Evolutionary conservation across 352 stramenopile genomes (phyloP), one percentile per base, ranked within the genome.

Genomic region (Pythium guiyangense): DNA sequence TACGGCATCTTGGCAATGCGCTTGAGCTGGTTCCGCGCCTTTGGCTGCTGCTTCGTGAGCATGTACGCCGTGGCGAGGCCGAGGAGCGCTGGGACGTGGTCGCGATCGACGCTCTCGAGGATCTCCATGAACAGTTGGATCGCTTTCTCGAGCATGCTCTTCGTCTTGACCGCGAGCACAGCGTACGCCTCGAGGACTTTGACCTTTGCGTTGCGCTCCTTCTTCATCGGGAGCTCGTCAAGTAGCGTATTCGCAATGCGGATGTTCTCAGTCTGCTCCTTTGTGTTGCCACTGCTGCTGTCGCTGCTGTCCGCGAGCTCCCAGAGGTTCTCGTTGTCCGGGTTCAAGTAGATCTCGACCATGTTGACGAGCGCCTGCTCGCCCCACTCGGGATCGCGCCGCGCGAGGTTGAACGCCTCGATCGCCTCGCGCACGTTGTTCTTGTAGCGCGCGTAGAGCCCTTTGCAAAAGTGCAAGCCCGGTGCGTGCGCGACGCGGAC

Each of bases 11-110:
- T 98, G 44, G 86, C 88, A 50, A 98, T 97, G 26, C 92, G 84
- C 69, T 98, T 98, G 56, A 98, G 85, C 48, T 97, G 86, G 62
- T 98, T 98, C 20, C 92, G 78, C 18, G 93, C 92, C 66, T 98
- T 97, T 35, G 87, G 86, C 54, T 90, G 77, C 64, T 96, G 79
- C 59, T 97, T 97, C 14, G 91, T 90, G 14, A 98, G 69, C 86
- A 98, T 97, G 67, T 98, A 97, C 2, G 84, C 92, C 0, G 78
- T 96, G 0, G 88, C 80, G 2, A 93, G 69, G 3, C 91, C 94
- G 3, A 98, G 83, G 18, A 98, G 62, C 5, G 92, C 92, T 0
- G 93, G 93, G 15, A 98, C 79, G 63, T 96, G 91, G 61, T 98
- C 88, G 35, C 79, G 69, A 40, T 95, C 83, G 25, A 88, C 65